Conservation (phyloP, 768 basidiomycete species). For the Trichaptum fuscoviolaceum region DNA sequence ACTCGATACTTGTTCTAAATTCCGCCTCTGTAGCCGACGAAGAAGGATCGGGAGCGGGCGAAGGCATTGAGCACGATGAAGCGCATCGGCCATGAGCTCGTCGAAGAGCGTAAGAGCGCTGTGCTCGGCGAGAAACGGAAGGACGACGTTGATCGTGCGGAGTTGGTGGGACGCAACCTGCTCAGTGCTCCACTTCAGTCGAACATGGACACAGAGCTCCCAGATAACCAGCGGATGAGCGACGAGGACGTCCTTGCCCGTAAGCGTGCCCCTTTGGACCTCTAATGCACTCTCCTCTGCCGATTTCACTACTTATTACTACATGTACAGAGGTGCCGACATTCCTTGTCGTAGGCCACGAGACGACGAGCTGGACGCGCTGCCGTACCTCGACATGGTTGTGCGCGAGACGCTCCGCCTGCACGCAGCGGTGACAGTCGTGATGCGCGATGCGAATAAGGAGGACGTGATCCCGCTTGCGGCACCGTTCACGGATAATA, state of each 20-base stretch:
- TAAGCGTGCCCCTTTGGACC: slow-evolving; percentile 1
- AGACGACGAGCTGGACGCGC: too few species aligned
- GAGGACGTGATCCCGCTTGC: slow-evolving; percentile 28
- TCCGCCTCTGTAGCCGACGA: slow-evolving; percentile 18
- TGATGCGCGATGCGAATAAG: slow-evolving; percentile 18
- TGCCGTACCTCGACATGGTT: too few species aligned
- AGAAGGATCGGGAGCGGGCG: slow-evolving; percentile 12
- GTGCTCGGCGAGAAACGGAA: slow-evolving; percentile 16
- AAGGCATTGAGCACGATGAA: slow-evolving; percentile 37
- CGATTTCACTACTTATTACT: too few species aligned
- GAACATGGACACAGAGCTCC: too few species aligned
- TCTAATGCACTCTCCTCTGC: not conserved
- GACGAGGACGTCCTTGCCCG: slow-evolving; percentile 27
- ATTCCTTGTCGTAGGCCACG: too few species aligned
- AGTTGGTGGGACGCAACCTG: slow-evolving; percentile 22
- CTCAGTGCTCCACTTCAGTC: slow-evolving; percentile 25
- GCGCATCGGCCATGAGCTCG: slow-evolving; percentile 44
- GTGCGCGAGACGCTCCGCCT: slow-evolving; percentile 26
- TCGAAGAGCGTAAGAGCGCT: slow-evolving; percentile 43
- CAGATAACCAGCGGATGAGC: slow-evolving; percentile 19
- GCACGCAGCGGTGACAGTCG: slow-evolving; percentile 19
- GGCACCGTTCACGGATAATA: slow-evolving; percentile 16
- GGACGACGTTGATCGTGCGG: slow-evolving; percentile 21
- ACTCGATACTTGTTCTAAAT: not conserved
- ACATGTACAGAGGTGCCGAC: slow-evolving; percentile 27